These are phyloP conservation scores for Leccinum sublutescens DNA, from an alignment of 768 basidiomycete genomes.

Conservation along the genomic window DNA sequence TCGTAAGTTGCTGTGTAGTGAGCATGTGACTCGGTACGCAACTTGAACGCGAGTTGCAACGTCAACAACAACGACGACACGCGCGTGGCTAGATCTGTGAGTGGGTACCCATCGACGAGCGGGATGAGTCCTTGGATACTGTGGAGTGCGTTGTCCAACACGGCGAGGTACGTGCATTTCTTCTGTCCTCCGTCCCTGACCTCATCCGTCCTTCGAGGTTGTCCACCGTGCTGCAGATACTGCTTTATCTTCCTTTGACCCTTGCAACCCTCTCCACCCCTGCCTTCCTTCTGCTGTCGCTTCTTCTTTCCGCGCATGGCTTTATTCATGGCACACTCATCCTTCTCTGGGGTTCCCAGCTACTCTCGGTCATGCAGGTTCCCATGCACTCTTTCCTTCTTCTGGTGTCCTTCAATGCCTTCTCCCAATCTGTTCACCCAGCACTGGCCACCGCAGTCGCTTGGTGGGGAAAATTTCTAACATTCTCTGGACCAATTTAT, in stretches of 20 bases:
- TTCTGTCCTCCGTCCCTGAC: not conserved
- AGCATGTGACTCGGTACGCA: constrained; percentile 7
- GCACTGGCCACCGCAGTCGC: constrained; percentile 54
- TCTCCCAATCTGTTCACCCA: constrained; percentile 62
- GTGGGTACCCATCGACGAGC: not conserved
- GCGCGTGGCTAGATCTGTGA: not conserved
- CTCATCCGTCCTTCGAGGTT: constrained; percentile 43
- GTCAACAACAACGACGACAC: not conserved
- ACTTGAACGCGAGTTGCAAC: not conserved
- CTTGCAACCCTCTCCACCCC: constrained; percentile 77
- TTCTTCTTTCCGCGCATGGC: constrained; percentile 72
- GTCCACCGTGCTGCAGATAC: constrained; percentile 75
- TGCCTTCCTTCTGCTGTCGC: constrained; percentile 79
- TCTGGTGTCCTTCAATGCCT: constrained; percentile 83
- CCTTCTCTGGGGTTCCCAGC: constrained; percentile 67
- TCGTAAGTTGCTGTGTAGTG: not conserved
- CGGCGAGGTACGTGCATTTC: constrained; percentile 48
- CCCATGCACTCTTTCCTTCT: constrained; percentile 87
- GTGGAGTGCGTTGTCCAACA: constrained; percentile 63
- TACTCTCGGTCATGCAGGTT: constrained; percentile 75
- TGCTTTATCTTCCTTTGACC: constrained; percentile 82
- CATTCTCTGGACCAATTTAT: constrained; percentile 72
- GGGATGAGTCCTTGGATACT: constrained; percentile 58
- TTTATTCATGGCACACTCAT: constrained; percentile 80
- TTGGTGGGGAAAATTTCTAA: constrained; percentile 73